Evolutionary conservation across 129 eudicot species (phyloP), one percentile per base, ranked within the genome.

Genomic region (Tagetes patula): DNA sequence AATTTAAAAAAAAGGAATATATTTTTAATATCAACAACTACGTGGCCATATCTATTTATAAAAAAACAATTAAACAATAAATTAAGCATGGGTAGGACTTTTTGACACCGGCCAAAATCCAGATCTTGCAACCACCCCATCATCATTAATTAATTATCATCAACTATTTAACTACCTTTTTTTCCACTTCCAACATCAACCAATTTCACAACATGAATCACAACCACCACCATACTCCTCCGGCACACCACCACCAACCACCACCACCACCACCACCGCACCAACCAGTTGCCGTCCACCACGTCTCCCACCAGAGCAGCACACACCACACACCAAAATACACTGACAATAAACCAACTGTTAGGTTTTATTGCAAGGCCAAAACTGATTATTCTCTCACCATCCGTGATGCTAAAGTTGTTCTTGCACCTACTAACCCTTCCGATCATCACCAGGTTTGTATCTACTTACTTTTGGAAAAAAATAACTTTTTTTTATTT

Each of bases 371-470:
- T 71, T 47, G 75, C 43, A 87, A 87, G 82, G 87, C 90, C 6
- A 87, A 87, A 60, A 39, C 85, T 32, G 82, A 85, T 73, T 85
- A 87, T 75, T 81, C 88, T n/a, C 79, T 90, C 52, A 60, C 88
- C 9, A 82, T 90, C 37, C 85, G 87, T 62, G 83, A 85, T 43
- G 91, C 87, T 0, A 77, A 83, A 50, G 89, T 81, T 59, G 81
- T 85, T 64, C 87, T 90, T 30, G 87, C 94, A 43, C 90, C 76
- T 7, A 49, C 87, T 50, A 53, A 87, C 76, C 84, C 91, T 2
- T 81, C 84, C 14, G 96, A 87, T 72, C 91, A 71, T 53, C 65
- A 20, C 49, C 96, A 89, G 79, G 96, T 90, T 61, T 3, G 49
- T 3, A 20, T 20, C 27, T 20, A 20, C 27, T 20, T 58, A 32